Percentiles rank a stretch among this genome's conserved stretches.
phyloP scores from a whole-genome alignment of 2,329 filamentous ascomycete species.

The Xylariaceae sp. region DNA sequence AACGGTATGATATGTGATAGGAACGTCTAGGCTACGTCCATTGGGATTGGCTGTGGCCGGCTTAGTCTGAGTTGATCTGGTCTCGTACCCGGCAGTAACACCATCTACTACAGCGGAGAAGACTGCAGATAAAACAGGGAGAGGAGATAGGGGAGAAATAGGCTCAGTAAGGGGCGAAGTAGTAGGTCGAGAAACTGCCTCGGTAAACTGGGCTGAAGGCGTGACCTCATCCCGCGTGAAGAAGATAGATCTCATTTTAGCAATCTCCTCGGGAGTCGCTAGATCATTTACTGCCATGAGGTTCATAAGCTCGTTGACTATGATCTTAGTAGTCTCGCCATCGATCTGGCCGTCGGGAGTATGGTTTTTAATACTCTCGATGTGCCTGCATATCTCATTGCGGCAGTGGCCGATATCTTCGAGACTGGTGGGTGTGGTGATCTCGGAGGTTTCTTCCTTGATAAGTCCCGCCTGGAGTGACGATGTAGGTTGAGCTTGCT shows the following conservation, averaged over 20 bases:
- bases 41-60: not conserved
- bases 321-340: not conserved
- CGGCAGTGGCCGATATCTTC: not conserved
- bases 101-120: no score
- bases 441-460: no score
- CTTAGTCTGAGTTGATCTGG: constrained; percentile 12
- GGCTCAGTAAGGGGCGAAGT: not conserved
- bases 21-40: no score
- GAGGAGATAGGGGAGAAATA: not conserved
- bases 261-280: not conserved
- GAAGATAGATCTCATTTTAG: not conserved
- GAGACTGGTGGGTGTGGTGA: no score
- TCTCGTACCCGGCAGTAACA: not conserved
- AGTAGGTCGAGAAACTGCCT: not conserved
- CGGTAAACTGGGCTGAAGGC: not conserved
- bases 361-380: constrained; percentile 2
- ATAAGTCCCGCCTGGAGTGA: no score
- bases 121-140: no score
- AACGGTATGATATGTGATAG: not conserved
- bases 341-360: not conserved
- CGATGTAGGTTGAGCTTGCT: no score
- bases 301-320: not conserved
- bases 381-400: not conserved
- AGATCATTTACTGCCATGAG: not conserved
- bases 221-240: not conserved